Base-by-base conservation (phyloP, 139 green algal species). In the Desmodesmus armatus region DNA sequence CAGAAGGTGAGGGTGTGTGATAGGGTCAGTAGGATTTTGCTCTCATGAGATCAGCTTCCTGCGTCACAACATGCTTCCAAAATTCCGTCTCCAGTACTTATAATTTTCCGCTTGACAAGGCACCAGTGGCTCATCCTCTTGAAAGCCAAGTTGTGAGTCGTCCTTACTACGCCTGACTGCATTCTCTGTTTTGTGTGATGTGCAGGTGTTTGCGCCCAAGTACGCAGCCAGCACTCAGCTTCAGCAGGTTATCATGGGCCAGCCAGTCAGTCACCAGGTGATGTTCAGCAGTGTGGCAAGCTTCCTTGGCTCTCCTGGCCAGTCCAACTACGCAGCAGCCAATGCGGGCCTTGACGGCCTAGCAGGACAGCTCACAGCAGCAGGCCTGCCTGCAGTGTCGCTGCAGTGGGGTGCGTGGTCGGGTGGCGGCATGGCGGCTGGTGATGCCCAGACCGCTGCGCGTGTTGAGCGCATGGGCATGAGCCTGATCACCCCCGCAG, bases 371-470 rank as follows among this genome's bases (percentile, higher is more conserved):
- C 31, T 73, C 15, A 31, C 79, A 25, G 6, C 43, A 5, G 66
- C 41, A 3, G 92, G 93, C 31, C 2, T 89, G 21, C 69, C 86
- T 17, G 86, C 80, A 13, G 53, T 89, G 55, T 93, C 87, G 60
- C 71, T 97, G 62, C 96, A 98, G 87, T 98, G 96, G 96, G 96
- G 96, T 44, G 96, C 96, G 23, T 99, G 96, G 96, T 89, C 83
- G 3, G 93, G 92, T 39, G 91, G 87, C 4, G 96, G 96, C 78
- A 98, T 98, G 96, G 96, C 96, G 17, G 86, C 89, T 1, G 33
- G 44, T 6, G 91, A 92, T 60, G 89, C 92, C 3, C 79, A 77
- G 35, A 95, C 92, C 41, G 89, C 91, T 0, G 86, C 86, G 5
- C 82, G 95, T 11, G 89, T 97, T 80, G 88, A 93, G 82, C 88